These are phyloP conservation scores for Oryza punctata DNA, from an alignment of 176 grass and related monocot species.

Conservation along the genomic window DNA sequence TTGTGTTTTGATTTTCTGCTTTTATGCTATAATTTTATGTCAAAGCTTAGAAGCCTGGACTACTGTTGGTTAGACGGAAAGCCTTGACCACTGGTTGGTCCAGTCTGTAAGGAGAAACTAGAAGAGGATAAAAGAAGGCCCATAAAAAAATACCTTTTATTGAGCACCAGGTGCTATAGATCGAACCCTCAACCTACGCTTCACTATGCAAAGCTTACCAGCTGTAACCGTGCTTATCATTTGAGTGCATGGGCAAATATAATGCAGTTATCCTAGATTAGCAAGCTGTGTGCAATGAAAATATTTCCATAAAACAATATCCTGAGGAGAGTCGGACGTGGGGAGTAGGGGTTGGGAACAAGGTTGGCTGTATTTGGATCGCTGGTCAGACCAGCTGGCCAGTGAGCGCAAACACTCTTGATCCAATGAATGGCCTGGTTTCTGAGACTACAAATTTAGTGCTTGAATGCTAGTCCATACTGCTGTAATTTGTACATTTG, in stretches of 20 bases:
- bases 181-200: not conserved
- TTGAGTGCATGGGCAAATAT: not conserved
- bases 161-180: not conserved
- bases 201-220: not conserved
- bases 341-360: not conserved
- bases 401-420: not conserved
- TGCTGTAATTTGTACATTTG: conserved; percentile 10
- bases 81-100: not conserved
- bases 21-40: not conserved
- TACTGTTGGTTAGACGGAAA: not conserved
- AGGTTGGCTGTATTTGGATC: not conserved
- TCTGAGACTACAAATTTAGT: not conserved
- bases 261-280: not conserved
- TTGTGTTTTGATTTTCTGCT: not conserved
- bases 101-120: not conserved
- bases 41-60: not conserved
- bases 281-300: not conserved
- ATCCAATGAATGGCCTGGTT: not conserved
- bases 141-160: not conserved
- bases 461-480: conserved; percentile 11
- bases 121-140: not conserved
- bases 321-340: not conserved
- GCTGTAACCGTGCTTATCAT: not conserved
- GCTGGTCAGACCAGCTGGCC: not conserved
- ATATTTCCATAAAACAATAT: not conserved